Percentiles rank a stretch among this genome's conserved stretches.
Evolutionary conservation across 2,329 filamentous ascomycete species (phyloP).

Genomic region (Penicillium sp.): DNA sequence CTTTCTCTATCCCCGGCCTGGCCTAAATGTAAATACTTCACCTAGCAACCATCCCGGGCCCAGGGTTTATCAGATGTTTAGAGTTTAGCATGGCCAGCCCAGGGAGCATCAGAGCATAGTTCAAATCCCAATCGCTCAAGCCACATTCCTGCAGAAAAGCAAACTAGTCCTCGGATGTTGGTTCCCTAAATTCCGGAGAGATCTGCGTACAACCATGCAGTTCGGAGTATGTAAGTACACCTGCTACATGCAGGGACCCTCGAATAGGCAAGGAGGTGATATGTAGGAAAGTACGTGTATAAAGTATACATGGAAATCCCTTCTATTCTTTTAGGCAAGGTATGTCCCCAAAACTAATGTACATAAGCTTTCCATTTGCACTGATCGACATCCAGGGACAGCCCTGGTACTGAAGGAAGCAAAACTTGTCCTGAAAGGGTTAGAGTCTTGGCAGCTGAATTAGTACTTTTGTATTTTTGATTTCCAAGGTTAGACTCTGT

Average conservation of each 20-base stretch:
- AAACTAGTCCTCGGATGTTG: conserved; percentile 2
- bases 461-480: neutral
- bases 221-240: conserved; percentile 3
- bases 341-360: neutral
- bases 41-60: neutral
- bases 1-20: neutral
- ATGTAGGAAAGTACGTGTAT: neutral
- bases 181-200: conserved; percentile 4
- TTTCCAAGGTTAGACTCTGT: neutral
- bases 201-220: conserved; percentile 7
- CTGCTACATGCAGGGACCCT: conserved; percentile 6
- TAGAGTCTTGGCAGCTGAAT: conserved; percentile 1
- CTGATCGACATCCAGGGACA: neutral
- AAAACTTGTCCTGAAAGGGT: neutral
- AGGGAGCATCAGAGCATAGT: conserved; percentile 10
- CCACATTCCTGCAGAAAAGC: conserved; percentile 10
- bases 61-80: neutral
- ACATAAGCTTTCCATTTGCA: conserved; percentile 1
- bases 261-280: conserved; percentile 5
- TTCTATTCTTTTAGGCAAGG: neutral
- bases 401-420: neutral
- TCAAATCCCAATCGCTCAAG: conserved; percentile 14
- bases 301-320: neutral
- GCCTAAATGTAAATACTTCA: neutral
- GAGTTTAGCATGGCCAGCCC: conserved; percentile 4